Base-by-base conservation (phyloP, 1,139 yeast species). In the Suhomyces bokatorum region DNA sequence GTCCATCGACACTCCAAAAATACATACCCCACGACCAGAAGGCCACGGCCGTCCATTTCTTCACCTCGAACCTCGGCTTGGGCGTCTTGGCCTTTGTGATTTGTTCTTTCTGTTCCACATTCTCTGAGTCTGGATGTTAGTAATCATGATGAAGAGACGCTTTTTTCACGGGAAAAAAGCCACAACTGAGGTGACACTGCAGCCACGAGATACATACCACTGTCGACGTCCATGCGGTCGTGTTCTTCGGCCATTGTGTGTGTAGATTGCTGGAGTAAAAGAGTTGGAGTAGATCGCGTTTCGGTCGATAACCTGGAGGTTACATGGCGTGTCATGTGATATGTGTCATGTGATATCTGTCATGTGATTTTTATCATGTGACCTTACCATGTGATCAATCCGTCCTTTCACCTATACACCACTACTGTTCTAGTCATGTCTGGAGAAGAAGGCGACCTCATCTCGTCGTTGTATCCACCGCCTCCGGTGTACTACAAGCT, bases 1-100 rank as follows among this genome's bases (percentile, higher is more conserved):
- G n/a, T n/a, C n/a, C n/a, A n/a, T n/a, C n/a, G 16, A 9, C 16
- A 33, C n/a, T 31, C 33, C 14, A 32, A 17, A 15, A 20, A 22
- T 60, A 75, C 78, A 60, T 75, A 76, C 83, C 98, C 99, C 99
- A 95, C 1, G 97, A 90, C 99, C 99, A 95, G 62, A 93, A 90
- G 14, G 99, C 98, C 43, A 95, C 99, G 0, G 99, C 98, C 13
- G 97, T 90, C 99, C 99, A 93, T 73, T 75, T 75, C 57, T 73
- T 75, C 22, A 75, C 78, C 51, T 75, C 80, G 47, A 75, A 75
- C 46, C 70, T 64, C 42, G 71, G 72, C 47, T 72, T 72, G 31
- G 57, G 51, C 26, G 49, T 49, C 37, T 48, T 47, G 17, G 45
- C 29, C 44, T 52, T 53, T 20, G 45, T 35, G n/a, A 43, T 39